Conservation (phyloP, 148 eudicot genomes). For the Simmondsia chinensis region DNA sequence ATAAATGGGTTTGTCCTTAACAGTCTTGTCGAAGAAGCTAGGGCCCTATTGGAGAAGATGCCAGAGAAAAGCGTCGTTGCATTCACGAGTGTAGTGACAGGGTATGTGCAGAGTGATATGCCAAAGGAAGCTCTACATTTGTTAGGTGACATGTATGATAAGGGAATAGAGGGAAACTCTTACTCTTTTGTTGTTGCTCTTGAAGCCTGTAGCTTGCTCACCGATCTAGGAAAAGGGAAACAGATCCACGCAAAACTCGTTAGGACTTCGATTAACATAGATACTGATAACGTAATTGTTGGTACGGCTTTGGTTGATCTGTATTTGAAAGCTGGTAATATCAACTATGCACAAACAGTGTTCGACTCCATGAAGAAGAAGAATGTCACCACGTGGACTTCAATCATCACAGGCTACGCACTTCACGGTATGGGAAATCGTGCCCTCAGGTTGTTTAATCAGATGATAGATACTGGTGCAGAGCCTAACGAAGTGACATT, state of each 20-base stretch:
- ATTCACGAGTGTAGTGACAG: slow-evolving; percentile 24
- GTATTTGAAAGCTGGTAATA: slow-evolving; percentile 22
- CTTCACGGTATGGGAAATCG: slow-evolving; percentile 21
- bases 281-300: slow-evolving; percentile 11
- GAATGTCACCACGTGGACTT: slow-evolving; percentile 29
- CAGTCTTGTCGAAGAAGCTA: slow-evolving; percentile 18
- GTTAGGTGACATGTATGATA: slow-evolving; percentile 14
- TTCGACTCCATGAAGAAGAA: slow-evolving; percentile 20
- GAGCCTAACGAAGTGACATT: slow-evolving; percentile 31
- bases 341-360: slow-evolving; percentile 13
- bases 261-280: slow-evolving; percentile 9
- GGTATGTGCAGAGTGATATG: slow-evolving; percentile 20
- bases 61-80: slow-evolving; percentile 22
- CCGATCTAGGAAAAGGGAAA: slow-evolving; percentile 22
- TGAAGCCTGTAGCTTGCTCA: slow-evolving; percentile 20
- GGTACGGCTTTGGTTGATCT: slow-evolving; percentile 28
- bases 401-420: slow-evolving; percentile 26
- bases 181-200: slow-evolving; percentile 24
- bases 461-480: slow-evolving; percentile 16
- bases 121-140: slow-evolving; percentile 23
- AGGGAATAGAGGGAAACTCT: slow-evolving; percentile 17
- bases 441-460: slow-evolving; percentile 19
- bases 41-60: slow-evolving; percentile 18
- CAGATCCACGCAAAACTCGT: slow-evolving; percentile 25
- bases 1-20: slow-evolving; percentile 19